Base-by-base conservation (phyloP, 345 rosid genomes). In the Mangifera indica region DNA sequence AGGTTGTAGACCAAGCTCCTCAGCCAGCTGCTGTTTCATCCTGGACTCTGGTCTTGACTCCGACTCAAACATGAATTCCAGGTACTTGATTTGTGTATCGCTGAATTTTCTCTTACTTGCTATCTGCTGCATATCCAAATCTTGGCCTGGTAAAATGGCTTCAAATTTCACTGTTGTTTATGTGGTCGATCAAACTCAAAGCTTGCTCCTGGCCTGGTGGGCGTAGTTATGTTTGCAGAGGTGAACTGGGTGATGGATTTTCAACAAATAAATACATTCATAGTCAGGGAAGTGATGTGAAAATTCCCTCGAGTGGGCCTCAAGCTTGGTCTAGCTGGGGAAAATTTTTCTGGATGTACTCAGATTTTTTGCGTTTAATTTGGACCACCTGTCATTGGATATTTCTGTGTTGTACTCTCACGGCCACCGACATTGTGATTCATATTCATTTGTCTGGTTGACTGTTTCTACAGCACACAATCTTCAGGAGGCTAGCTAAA, bases 1-100 rank as follows among this genome's bases (percentile, higher is more conserved):
- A 57, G 86, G 84, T 56, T 80, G 63, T 0, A 84, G 76, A 4
- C 86, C 88, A 0, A 84, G 74, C 46, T 78, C 82, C 20, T 65
- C 70, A 8, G 85, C 84, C 44, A 84, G 72, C 51, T 77, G 82
- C 57, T 68, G 76, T 65, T 77, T 72, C 26, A 57, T 68, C 59
- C 40, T 14, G 15, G 72, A 55, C 60, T 78, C 80, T 0, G 79
- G 83, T 29, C 76, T 76, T 5, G 73, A 56, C 52, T 76, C 80
- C 6, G 76, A 53, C 74, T 73, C 75, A 22, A 80, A 80, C 67
- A 70, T 72, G 55, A 34, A 66, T 54, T 80, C 83, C 14, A 80
- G 60, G 5, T 51, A 58, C 77, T 37, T 69, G 32, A 80, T 66
- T 60, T 80, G 83, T 42, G 76, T 77, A 20, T 69, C 72, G 22